Percentiles rank a stretch among this genome's conserved stretches.
Evolutionary conservation across 345 rosid species (phyloP).

Genomic region (Microthlaspi erraticum): DNA sequence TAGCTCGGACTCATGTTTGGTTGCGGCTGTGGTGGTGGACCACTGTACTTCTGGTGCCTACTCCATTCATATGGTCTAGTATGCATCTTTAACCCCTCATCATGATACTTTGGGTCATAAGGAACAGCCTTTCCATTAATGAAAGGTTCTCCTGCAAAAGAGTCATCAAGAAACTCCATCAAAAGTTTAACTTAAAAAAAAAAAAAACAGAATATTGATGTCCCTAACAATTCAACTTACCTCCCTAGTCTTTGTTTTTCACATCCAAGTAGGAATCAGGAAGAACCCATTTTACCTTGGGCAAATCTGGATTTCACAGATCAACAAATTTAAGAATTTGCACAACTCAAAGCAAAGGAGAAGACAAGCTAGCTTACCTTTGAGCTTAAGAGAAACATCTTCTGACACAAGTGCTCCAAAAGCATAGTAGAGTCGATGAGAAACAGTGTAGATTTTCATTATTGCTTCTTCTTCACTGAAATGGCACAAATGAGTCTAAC

Average conservation of each 20-base stretch:
- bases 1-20: slow-evolving; percentile 30
- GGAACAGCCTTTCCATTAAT: slow-evolving; percentile 93
- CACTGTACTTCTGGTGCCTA: slow-evolving; percentile 19
- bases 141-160: slow-evolving; percentile 78
- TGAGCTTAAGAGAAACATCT: slow-evolving; percentile 68
- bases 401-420: slow-evolving; percentile 83
- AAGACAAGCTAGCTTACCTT: no score
- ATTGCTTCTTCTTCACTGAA: slow-evolving; percentile 86
- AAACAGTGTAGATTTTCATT: slow-evolving; percentile 82
- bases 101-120: slow-evolving; percentile 89
- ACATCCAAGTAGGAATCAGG: slow-evolving; percentile 96
- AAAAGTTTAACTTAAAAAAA: no score
- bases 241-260: slow-evolving; percentile 91
- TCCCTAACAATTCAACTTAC: slow-evolving; percentile 47
- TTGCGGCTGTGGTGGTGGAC: slow-evolving; percentile 29
- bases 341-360: no score
- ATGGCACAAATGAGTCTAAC: slow-evolving; percentile 4
- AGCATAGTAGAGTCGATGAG: slow-evolving; percentile 65
- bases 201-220: no score
- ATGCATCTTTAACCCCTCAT: slow-evolving; percentile 94
- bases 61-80: no score
- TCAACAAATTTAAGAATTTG: background rate
- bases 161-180: background rate
- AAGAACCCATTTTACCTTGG: slow-evolving; percentile 89
- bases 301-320: slow-evolving; percentile 56